A percentile compares a stretch with the other conserved stretches of the same genome.
Evolutionary conservation across 805 yeast genomes (phyloP).

Genomic region (Ogataea minuta): DNA sequence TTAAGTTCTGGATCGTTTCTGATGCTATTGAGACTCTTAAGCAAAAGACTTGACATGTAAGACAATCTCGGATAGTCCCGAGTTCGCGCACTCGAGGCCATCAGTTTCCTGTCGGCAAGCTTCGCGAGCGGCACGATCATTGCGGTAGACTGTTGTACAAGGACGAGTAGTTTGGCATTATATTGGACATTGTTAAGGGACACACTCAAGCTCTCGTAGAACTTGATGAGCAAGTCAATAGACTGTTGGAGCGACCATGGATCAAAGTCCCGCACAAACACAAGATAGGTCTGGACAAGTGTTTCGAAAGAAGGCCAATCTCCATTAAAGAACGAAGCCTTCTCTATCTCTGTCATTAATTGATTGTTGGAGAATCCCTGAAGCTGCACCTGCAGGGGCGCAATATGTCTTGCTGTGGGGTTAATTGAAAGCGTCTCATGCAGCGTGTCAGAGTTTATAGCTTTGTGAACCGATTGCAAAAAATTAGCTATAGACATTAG

Average conservation of each 20-base stretch:
- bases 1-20: conserved; percentile 43
- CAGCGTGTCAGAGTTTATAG: conserved; percentile 10
- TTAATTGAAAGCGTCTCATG: conserved; percentile 21
- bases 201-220: conserved; percentile 44
- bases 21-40: conserved; percentile 50
- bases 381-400: conserved; percentile 26
- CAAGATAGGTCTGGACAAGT: conserved; percentile 42
- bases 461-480: conserved; percentile 12
- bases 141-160: conserved; percentile 37
- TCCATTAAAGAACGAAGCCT: conserved; percentile 30
- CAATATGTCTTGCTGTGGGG: conserved; percentile 25
- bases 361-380: conserved; percentile 25
- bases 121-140: conserved; percentile 46
- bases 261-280: conserved; percentile 47
- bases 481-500: conserved; percentile 15
- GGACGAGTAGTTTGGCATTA: conserved; percentile 38
- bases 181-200: conserved; percentile 45
- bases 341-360: conserved; percentile 31
- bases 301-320: conserved; percentile 46
- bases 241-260: conserved; percentile 56
- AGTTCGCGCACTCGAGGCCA: conserved; percentile 33
- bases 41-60: conserved; percentile 45
- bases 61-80: conserved; percentile 43
- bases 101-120: conserved; percentile 41
- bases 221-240: conserved; percentile 51